Base-by-base conservation (phyloP, 179 eudicot genomes). In the Drosera spatulata region DNA sequence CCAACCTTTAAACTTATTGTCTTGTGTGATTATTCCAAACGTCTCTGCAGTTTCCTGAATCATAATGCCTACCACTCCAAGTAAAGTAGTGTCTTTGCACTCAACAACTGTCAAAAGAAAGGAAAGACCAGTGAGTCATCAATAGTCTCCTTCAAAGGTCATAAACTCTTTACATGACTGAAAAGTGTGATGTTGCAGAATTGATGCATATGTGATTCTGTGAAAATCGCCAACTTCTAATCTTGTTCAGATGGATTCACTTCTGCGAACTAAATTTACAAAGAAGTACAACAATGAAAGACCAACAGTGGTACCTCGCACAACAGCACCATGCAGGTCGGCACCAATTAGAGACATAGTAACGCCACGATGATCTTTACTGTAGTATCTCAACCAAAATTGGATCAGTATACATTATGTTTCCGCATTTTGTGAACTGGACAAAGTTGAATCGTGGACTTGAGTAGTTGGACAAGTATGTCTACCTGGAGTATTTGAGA, bases 1-100 rank as follows among this genome's bases (percentile, higher is more conserved):
- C 13, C n/a, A 4, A 84, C 97, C 95, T 77, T 58, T 82, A 60
- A 88, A 85, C 42, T 71, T 82, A 71, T 85, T 70, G 46, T 88
- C 89, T 62, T 46, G 68, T 0, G 95, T 83, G 55, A 91, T 67
- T 52, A 91, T 77, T 68, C 95, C 91, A 80, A 91, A 82, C 50
- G 98, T 82, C 68, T 88, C 89, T 10, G 72, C 77, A 59, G 96
- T 88, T 78, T 91, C 98, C 59, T 88, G 86, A 60, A 85, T 73
- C 91, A 88, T 88, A 71, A 91, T 79, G 50, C 98, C 98, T 39
- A 66, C 68, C 66, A 80, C 70, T 55, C 91, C 95, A 51, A 66
- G 51, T 14, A 77, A 75, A 62, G 83, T 55, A 61, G 61, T 71
- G 41, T 74, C 53, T 68, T 77, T 91, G 75, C 89, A 79, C 11